Evolutionary conservation across 1,284 basidiomycete species (phyloP), one percentile per base, ranked within the genome.

Genomic region (Kalmanozyma brasiliensis): DNA sequence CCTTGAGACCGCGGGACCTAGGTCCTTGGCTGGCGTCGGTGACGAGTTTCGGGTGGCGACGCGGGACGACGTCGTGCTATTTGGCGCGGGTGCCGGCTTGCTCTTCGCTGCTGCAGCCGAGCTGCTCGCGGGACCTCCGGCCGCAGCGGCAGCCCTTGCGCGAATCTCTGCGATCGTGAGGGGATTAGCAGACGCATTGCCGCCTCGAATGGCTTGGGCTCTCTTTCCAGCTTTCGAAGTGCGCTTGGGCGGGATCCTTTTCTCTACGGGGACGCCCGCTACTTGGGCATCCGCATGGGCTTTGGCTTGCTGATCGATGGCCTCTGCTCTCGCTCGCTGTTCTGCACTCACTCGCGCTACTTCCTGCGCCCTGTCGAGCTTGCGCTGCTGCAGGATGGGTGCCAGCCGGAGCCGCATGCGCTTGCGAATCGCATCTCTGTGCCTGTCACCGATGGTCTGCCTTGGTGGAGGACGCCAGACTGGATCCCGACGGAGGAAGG

Each of bases 111-210:
- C 7, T 1, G 32, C 10, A 4, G 24, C 20, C 26, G 33, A n/a
- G n/a, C 22, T 23, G 10, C n/a, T 32, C 10, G 23, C n/a, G 13
- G 46, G 24, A 17, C 35, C 38, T 14, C 40, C 52, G 16, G 41
- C 26, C 14, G 53, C 49, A 35, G 49, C 61, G 22, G 55, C 47
- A 29, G 62, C 51, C 23, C 42, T 65, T 3, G 62, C 49, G 23
- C 55, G 55, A 23, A 65, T 59, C 34, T 59, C 62, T 1, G 62
- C 62, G 37, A 65, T 65, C 17, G 62, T 65, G 42, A 65, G 55
- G 17, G 62, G 62, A 20, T 47, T 65, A 9, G 34, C 49, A 17
- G 62, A 16, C 3, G 62, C 41, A 34, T 17, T 46, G 2, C 46
- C 49, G 19, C 62, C 62, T 19, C 62, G 55, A 22, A 65, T 58